Evolutionary conservation across 1,284 basidiomycete species (phyloP), one percentile per base, ranked within the genome.

Genomic region (Cutaneotrichosporon cutaneum): DNA sequence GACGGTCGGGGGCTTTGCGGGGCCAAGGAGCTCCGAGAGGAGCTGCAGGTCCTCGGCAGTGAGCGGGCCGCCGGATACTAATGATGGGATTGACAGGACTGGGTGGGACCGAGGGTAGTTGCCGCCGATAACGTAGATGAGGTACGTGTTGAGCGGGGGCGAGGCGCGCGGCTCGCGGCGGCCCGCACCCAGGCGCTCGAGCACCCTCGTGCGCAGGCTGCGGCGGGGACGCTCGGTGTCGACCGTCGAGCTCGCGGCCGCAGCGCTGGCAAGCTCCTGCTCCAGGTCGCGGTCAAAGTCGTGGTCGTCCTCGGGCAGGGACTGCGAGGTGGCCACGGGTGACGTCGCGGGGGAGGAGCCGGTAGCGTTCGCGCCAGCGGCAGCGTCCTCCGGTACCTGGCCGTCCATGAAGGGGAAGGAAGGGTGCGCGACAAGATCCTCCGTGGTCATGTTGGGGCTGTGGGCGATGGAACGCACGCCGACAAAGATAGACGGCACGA

Each of bases 61-160:
- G 35, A 77, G 62, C 8, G 74, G 73, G 85, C 88, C 68, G 16
- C 80, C 80, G 21, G 77, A 73, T 26, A 92, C 79, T 33, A 86
- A 85, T 64, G 87, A 86, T 0, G 87, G 87, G 30, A 89, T 88
- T 6, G 87, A 87, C 52, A 94, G 86, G 62, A 94, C 87, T 56
- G 86, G 88, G 74, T 94, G 91, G 65, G 90, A 87, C 24, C 88
- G 88, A 1, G 91, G 90, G 73, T 93, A 94, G 72, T 92, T 91
- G 33, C 81, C 81, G 21, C 90, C 91, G 86, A 80, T 74, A 44
- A 80, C 75, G 64, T 74, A 80, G 56, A 81, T 72, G 21, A 78
- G 66, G 61, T 79, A 79, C 1, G 75, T 77, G 60, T 73, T 71
- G 21, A 73, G 48, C 3, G 68, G 71, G 61, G 63, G 67, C 2